phyloP scores from a whole-genome alignment of 1,284 basidiomycete genomes.

The Pterulicium gracile region DNA sequence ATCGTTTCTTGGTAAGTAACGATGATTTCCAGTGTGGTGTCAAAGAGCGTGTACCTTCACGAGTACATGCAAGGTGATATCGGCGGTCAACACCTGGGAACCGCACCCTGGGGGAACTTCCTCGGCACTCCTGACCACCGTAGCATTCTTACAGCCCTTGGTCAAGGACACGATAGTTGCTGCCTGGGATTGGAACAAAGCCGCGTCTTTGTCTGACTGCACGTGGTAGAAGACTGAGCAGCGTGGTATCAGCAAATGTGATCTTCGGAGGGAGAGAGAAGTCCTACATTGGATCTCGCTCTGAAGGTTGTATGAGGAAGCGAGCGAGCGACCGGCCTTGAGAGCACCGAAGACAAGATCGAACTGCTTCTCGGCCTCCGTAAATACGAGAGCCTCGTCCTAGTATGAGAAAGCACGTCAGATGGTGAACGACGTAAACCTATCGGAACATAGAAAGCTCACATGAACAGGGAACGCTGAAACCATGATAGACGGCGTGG shows the following conservation, averaged over 20 bases:
- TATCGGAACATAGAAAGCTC: constrained; percentile 19
- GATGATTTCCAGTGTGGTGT: not conserved
- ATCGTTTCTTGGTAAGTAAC: not conserved
- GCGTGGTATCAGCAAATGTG: constrained; percentile 5
- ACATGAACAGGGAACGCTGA: constrained; percentile 76
- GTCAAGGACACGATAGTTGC: constrained; percentile 75
- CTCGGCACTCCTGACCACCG: constrained; percentile 42
- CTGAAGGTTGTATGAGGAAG: constrained; percentile 87
- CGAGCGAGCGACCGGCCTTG: constrained; percentile 75
- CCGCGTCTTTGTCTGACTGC: constrained; percentile 50
- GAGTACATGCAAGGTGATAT: constrained; percentile 71
- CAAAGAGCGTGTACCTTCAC: constrained; percentile 51
- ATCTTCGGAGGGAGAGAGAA: constrained; percentile 1
- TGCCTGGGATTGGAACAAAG: constrained; percentile 61
- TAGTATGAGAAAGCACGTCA: constrained; percentile 23
- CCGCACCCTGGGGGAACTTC: constrained; percentile 87
- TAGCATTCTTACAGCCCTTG: constrained; percentile 78
- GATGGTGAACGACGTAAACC: not conserved
- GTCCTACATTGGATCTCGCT: constrained; percentile 74
- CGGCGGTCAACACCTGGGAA: constrained; percentile 68
- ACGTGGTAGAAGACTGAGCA: constrained; percentile 70
- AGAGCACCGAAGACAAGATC: constrained; percentile 80
- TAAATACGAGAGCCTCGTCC: constrained; percentile 58
- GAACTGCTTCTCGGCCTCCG: constrained; percentile 75
- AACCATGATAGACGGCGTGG: constrained; percentile 84